These are phyloP conservation scores for Rhodotorula babjevae DNA, from an alignment of 768 basidiomycete species.

Conservation along the genomic window DNA sequence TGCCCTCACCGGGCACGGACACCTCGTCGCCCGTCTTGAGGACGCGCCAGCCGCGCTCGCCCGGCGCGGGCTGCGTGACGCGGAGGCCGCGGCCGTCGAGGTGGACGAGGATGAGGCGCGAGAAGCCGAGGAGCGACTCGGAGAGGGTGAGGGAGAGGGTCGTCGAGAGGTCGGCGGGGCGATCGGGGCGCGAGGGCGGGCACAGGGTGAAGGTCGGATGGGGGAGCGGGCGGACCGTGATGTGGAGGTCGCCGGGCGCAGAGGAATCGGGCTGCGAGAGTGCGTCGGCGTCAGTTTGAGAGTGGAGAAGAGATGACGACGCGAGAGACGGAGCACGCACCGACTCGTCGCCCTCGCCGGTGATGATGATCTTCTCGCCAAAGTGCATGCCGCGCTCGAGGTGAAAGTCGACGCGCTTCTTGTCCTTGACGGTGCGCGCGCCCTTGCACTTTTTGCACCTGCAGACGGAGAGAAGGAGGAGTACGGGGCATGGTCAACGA, in stretches of 20 bases:
- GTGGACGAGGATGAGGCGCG: slow-evolving; percentile 80
- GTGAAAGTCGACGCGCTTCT: slow-evolving; percentile 78
- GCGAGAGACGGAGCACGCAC: slow-evolving; percentile 49
- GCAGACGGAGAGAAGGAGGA: not conserved
- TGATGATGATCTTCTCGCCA: slow-evolving; percentile 74
- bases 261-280: slow-evolving; percentile 67
- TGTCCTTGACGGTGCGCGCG: slow-evolving; percentile 73
- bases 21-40: slow-evolving; percentile 70
- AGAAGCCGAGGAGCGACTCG: slow-evolving; percentile 92
- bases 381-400: slow-evolving; percentile 83
- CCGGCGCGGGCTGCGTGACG: slow-evolving; percentile 61
- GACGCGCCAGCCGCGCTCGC: slow-evolving; percentile 56
- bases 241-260: slow-evolving; percentile 78
- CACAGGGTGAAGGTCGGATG: slow-evolving; percentile 75
- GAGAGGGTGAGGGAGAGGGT: slow-evolving; percentile 81
- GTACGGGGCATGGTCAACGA: not conserved
- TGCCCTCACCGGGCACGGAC: slow-evolving; percentile 75
- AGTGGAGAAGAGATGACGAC: not conserved
- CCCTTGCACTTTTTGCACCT: slow-evolving; percentile 98
- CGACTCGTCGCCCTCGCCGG: slow-evolving; percentile 88
- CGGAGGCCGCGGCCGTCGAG: slow-evolving; percentile 88
- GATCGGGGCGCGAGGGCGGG: not conserved
- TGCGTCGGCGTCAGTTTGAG: not conserved
- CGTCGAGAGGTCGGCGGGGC: slow-evolving; percentile 67
- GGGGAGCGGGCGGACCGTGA: slow-evolving; percentile 62